phyloP scores from a whole-genome alignment of 257 asterid species.

The Dorcoceras hygrometricum region DNA sequence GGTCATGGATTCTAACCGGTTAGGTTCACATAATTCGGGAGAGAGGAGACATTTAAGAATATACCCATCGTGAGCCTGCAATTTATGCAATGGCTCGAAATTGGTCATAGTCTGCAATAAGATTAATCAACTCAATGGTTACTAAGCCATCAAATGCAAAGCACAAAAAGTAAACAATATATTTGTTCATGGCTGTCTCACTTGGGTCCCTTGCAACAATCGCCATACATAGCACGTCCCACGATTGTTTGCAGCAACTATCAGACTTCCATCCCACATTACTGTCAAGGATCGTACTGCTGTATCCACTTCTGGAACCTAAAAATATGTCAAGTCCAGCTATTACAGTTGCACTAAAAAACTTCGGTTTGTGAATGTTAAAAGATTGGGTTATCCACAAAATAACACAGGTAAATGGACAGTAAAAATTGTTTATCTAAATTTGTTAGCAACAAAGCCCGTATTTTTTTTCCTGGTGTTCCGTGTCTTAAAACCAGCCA shows the following conservation, averaged over 20 bases:
- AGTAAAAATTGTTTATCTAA: not conserved
- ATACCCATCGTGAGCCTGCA: constrained; percentile 89
- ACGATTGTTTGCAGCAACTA: constrained; percentile 88
- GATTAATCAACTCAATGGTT: constrained; percentile 9
- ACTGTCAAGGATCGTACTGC: constrained; percentile 90
- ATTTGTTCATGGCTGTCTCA: constrained; percentile 21
- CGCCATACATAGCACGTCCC: constrained; percentile 99
- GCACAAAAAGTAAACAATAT: constrained; percentile 10
- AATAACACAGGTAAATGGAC: not conserved
- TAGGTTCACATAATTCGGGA: constrained; percentile 89
- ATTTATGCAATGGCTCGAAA: constrained; percentile 96
- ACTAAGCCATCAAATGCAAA: not conserved
- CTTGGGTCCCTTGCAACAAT: constrained; percentile 83
- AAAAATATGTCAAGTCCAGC: constrained; percentile 14
- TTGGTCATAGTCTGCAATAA: constrained; percentile 86
- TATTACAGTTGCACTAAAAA: not conserved
- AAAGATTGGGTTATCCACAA: not conserved
- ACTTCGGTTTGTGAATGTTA: not conserved
- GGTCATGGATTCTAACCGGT: constrained; percentile 47
- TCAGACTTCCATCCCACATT: constrained; percentile 99
- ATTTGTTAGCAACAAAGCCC: not conserved
- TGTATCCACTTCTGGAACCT: constrained; percentile 98
- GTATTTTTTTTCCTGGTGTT: not conserved
- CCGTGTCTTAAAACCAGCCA: not conserved
- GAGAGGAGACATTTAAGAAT: constrained; percentile 95